Evolutionary conservation across 2,329 filamentous ascomycete species (phyloP).

Genomic region (Penicillium sp.): DNA sequence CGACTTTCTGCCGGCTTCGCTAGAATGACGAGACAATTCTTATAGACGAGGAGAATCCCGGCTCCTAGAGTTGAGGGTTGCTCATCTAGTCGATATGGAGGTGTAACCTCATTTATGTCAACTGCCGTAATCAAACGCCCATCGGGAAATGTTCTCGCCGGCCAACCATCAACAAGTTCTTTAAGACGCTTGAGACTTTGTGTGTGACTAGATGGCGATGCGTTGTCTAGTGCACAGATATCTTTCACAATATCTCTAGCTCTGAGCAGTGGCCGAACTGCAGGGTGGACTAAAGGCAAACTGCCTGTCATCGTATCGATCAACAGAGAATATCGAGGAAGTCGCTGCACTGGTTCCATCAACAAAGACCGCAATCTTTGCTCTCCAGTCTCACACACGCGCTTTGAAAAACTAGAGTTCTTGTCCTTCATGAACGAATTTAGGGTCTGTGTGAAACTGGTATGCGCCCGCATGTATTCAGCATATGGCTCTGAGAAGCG

Average conservation of each 20-base stretch:
- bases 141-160: slow-evolving; percentile 68
- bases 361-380: slow-evolving; percentile 87
- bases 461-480: slow-evolving; percentile 89
- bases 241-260: slow-evolving; percentile 93
- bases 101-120: slow-evolving; percentile 76
- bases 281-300: slow-evolving; percentile 83
- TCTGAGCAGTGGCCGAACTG: slow-evolving; percentile 79
- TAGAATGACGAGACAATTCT: slow-evolving; percentile 77
- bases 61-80: slow-evolving; percentile 52
- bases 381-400: slow-evolving; percentile 82
- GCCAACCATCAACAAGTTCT: slow-evolving; percentile 79
- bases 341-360: slow-evolving; percentile 92
- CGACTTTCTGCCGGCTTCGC: slow-evolving; percentile 68
- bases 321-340: slow-evolving; percentile 92
- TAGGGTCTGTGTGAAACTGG: slow-evolving; percentile 80
- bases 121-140: slow-evolving; percentile 80
- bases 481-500: slow-evolving; percentile 89
- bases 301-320: slow-evolving; percentile 94
- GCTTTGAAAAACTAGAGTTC: slow-evolving; percentile 79
- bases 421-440: slow-evolving; percentile 75
- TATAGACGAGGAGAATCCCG: slow-evolving; percentile 81
- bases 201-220: slow-evolving; percentile 67
- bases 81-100: slow-evolving; percentile 66
- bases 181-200: slow-evolving; percentile 75
- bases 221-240: slow-evolving; percentile 89